These are phyloP conservation scores for Lasiosphaeria ovina DNA, from an alignment of 495 filamentous ascomycete genomes.

Conservation along the genomic window DNA sequence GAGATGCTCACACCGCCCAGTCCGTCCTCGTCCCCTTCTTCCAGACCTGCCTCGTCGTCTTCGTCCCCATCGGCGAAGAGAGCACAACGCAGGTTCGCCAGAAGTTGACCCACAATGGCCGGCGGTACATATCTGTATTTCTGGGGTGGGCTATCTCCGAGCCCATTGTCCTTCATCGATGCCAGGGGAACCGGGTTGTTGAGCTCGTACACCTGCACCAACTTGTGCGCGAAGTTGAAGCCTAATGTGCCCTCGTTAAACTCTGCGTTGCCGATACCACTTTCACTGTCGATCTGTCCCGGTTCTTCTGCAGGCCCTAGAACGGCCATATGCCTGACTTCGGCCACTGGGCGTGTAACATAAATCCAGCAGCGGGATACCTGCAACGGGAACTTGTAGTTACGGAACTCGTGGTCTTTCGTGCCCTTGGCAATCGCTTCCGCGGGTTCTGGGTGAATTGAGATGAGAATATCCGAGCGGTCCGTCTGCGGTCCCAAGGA, in stretches of 20 bases:
- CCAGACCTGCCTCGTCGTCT: constrained; percentile 15
- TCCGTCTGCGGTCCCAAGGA: constrained; percentile 45
- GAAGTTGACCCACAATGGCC: constrained; percentile 44
- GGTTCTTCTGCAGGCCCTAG: constrained; percentile 39
- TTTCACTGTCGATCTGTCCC: constrained; percentile 38
- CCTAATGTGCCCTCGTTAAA: constrained; percentile 42
- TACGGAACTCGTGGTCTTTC: constrained; percentile 47
- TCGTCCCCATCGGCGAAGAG: constrained; percentile 35
- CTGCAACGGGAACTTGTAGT: constrained; percentile 39
- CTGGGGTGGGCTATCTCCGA: constrained; percentile 38
- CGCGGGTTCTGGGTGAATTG: constrained; percentile 38
- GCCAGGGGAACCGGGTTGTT: constrained; percentile 47
- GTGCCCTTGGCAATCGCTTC: constrained; percentile 38
- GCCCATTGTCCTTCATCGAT: constrained; percentile 42
- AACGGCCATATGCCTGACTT: constrained; percentile 51
- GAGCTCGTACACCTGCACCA: constrained; percentile 51
- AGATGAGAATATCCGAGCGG: constrained; percentile 48
- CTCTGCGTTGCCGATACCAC: constrained; percentile 44
- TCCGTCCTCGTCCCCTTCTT: constrained; percentile 15
- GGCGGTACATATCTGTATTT: constrained; percentile 44
- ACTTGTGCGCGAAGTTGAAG: constrained; percentile 44
- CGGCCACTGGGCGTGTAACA: constrained; percentile 33
- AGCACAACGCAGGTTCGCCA: constrained; percentile 44
- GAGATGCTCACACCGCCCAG: constrained; percentile 30
- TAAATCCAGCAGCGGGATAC: constrained; percentile 51